Base-by-base conservation (phyloP, 176 grass and related monocot species). In the Musa beccarii region DNA sequence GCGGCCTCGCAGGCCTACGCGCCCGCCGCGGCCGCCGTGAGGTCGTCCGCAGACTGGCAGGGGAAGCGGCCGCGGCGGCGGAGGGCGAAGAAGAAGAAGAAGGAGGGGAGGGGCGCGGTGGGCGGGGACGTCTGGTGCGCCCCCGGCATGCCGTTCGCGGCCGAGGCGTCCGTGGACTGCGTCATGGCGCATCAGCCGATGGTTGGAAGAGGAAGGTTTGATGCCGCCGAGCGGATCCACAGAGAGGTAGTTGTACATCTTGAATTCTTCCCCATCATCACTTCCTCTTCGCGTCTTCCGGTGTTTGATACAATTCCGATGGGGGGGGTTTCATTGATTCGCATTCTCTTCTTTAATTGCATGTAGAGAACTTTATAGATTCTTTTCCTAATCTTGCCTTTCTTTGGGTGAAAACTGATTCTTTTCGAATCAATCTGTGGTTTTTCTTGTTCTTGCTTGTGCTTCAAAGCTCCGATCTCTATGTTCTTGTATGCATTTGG, bases 131-230 rank as follows among this genome's bases (percentile, higher is more conserved):
- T 98, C 79, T 98, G 94, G 94, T 93, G 90, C 80, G 67, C 90
- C 8, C 90, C 86, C 25, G 90, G 86, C 49, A 89, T 89, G 17
- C 86, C 90, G 49, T 92, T 89, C 76, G 82, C 86, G 15, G 95
- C 89, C 12, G 95, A 98, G 75, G 88, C 94, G 1, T 93, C 90
- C 13, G 86, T 98, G n/a, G 86, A 98, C 78, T 98, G 95, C 77
- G 86, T 98, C 71, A 90, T 93, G 66, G 83, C 82, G 52, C 79
- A 76, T 59, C 82, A 89, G 49, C 86, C 81, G 82, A 87, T 86
- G 77, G 59, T 16, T 0, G 84, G 2, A 1, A 77, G 82, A 9
- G 84, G 87, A 63, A 70, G 64, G 69, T 63, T 69, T 17, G 77
- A 76, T 12, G 79, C 83, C 17, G 59, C 54, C 0, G 89, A 92